These are phyloP conservation scores for Candida berthetii DNA, from an alignment of 805 yeast genomes.

Conservation along the genomic window DNA sequence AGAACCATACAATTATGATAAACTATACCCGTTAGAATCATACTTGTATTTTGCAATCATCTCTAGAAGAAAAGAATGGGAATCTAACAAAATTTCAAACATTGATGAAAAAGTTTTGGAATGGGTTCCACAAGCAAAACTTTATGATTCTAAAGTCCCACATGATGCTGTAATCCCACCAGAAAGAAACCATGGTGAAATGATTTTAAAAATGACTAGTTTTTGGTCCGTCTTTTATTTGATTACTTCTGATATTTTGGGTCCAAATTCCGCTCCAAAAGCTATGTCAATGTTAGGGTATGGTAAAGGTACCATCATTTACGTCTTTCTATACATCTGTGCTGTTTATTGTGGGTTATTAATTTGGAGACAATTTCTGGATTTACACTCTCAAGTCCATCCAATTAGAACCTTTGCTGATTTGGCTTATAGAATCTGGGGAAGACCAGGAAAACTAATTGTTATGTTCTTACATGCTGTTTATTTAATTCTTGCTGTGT, in stretches of 20 bases:
- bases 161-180: conserved; percentile 1
- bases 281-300: conserved; percentile 37
- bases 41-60: conserved; percentile 7
- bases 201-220: conserved; percentile 6
- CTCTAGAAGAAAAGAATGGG: conserved; percentile 2
- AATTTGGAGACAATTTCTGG: conserved; percentile 28
- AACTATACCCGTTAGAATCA: conserved; percentile 3
- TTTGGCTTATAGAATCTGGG: conserved; percentile 32
- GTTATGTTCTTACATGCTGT: conserved; percentile 32
- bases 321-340: conserved; percentile 30
- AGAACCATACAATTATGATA: conserved; percentile 1
- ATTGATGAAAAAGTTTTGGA: conserved; percentile 1
- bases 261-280: conserved; percentile 41
- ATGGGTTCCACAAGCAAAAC: neutral
- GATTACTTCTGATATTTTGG: conserved; percentile 42
- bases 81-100: neutral
- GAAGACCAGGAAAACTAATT: conserved; percentile 23
- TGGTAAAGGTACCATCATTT: conserved; percentile 38
- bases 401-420: conserved; percentile 38
- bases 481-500: conserved; percentile 38
- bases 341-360: conserved; percentile 38
- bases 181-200: conserved; percentile 2
- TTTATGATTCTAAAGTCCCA: conserved; percentile 5
- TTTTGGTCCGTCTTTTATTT: conserved; percentile 32
- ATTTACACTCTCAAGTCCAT: conserved; percentile 34